Conservation (phyloP, 2,329 filamentous ascomycete genomes). For the Incumbomyces delicatus region DNA sequence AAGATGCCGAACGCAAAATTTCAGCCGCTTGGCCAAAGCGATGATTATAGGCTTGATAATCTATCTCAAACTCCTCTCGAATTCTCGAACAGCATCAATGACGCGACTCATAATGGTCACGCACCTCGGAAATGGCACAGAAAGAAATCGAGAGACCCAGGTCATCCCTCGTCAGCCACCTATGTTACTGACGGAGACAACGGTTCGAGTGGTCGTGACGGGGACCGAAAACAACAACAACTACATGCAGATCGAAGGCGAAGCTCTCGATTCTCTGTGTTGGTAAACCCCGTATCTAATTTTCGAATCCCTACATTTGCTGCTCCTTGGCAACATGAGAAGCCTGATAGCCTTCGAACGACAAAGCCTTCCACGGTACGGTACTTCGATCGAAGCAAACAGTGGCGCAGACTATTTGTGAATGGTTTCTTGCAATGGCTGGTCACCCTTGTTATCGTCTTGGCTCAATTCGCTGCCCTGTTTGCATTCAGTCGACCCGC, state of each 20-base stretch:
- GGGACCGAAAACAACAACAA: not conserved
- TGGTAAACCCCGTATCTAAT: constrained; percentile 3
- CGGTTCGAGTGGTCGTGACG: not conserved
- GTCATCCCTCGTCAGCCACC: not conserved
- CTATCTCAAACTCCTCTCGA: not conserved
- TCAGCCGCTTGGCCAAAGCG: not conserved
- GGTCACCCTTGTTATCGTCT: constrained; percentile 9
- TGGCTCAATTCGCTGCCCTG: constrained; percentile 3
- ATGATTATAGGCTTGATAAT: not conserved
- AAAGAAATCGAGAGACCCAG: not conserved
- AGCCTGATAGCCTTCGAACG: not conserved
- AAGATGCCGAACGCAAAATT: not conserved
- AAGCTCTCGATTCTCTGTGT: constrained; percentile 3
- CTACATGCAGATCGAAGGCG: not conserved
- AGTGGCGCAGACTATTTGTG: constrained; percentile 13
- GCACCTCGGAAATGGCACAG: not conserved
- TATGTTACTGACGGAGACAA: not conserved
- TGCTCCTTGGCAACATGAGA: constrained; percentile 17
- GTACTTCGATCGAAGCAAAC: constrained; percentile 15
- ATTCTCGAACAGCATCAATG: not conserved
- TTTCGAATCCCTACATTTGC: constrained; percentile 5
- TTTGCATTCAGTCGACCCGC: constrained; percentile 14
- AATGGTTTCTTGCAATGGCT: constrained; percentile 15
- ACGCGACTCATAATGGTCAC: not conserved
- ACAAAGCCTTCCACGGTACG: constrained; percentile 10